These are phyloP conservation scores for Fusarium lyarnte DNA, from an alignment of 2,329 filamentous ascomycete species.

Conservation along the genomic window DNA sequence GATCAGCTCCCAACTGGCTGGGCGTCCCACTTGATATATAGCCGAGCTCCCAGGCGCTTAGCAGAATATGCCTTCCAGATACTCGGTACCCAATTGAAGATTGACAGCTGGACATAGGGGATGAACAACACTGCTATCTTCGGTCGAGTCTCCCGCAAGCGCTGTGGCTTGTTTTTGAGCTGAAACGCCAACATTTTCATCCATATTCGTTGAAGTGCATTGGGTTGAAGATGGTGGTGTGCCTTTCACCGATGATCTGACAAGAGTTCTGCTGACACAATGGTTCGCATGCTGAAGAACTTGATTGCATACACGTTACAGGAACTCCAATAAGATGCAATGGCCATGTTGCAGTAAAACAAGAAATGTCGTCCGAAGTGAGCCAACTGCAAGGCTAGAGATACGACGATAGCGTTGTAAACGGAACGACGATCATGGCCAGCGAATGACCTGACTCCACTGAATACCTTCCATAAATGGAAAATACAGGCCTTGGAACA, in stretches of 20 bases:
- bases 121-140: neutral
- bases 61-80: neutral
- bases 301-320: neutral
- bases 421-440: neutral
- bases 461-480: neutral
- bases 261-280: neutral
- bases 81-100: neutral
- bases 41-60: slow-evolving; percentile 2
- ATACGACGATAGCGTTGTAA: neutral
- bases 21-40: neutral
- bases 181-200: neutral
- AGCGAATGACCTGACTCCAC: neutral
- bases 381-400: neutral
- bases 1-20: neutral
- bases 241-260: neutral
- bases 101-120: neutral
- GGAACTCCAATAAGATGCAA: neutral
- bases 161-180: neutral
- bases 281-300: neutral
- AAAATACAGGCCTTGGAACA: neutral
- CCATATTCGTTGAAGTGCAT: neutral
- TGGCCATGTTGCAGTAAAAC: neutral
- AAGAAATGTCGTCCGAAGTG: neutral
- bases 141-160: neutral
- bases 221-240: neutral